Evolutionary conservation across 352 stramenopile genomes (phyloP).

Genomic region (Phytopythium helicoides): DNA sequence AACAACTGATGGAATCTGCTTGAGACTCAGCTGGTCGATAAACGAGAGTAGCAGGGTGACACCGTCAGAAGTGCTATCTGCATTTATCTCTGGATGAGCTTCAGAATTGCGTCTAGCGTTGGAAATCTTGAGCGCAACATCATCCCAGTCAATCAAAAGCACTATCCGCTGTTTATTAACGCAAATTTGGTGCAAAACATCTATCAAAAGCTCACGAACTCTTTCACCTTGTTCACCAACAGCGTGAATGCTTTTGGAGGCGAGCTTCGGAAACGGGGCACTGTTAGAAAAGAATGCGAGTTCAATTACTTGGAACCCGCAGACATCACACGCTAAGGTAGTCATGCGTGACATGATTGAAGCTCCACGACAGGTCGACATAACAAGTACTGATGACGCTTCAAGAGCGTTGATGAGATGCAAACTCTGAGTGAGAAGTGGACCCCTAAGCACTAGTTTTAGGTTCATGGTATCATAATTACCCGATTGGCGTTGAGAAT

Average conservation of each 20-base stretch:
- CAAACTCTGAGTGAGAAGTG: constrained; percentile 29
- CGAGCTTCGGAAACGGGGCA: too few species aligned
- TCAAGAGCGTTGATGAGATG: constrained; percentile 37
- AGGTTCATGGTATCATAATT: constrained; percentile 8
- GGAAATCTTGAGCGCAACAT: too few species aligned
- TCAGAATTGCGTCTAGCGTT: background rate
- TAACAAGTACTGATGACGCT: constrained; percentile 16
- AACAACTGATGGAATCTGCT: constrained; percentile 31
- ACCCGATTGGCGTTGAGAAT: background rate
- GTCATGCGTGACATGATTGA: constrained; percentile 21
- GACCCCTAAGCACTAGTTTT: constrained; percentile 26
- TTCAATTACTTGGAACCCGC: constrained; percentile 32
- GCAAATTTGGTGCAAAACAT: constrained; percentile 17
- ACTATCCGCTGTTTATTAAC: constrained; percentile 35
- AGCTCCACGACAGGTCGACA: constrained; percentile 14
- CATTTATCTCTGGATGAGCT: background rate
- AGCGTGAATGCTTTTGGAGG: too few species aligned
- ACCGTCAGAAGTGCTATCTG: constrained; percentile 8
- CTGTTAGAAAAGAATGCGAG: too few species aligned
- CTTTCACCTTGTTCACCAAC: background rate
- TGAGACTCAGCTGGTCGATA: constrained; percentile 29
- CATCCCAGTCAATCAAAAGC: constrained; percentile 23
- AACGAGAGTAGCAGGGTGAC: constrained; percentile 15
- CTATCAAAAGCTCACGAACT: constrained; percentile 3
- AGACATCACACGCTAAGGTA: constrained; percentile 34